Evolutionary conservation across 169 alveolate genomes (phyloP).

Genomic region (Plasmodium reichenowi): DNA sequence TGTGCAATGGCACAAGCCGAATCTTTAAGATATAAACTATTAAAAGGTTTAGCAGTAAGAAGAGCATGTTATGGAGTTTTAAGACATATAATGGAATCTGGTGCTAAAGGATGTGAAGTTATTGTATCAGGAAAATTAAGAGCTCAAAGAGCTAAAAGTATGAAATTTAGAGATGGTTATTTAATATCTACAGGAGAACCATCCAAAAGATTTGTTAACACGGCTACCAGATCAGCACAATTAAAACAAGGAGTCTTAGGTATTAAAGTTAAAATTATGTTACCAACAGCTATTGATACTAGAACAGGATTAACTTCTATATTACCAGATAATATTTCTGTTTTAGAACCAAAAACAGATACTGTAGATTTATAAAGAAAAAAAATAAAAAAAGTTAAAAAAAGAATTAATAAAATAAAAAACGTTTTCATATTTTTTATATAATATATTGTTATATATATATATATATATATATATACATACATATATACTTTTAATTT

Average conservation of each 20-base stretch:
- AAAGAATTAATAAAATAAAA: neutral
- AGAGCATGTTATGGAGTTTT: conserved; percentile 99
- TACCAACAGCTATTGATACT: conserved; percentile 98
- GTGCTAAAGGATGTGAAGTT: conserved; percentile 99
- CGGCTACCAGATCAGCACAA: conserved; percentile 98
- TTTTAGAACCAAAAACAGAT: conserved; percentile 96
- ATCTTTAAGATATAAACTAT: conserved; percentile 97
- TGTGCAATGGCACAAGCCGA: conserved; percentile 99
- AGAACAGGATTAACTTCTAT: conserved; percentile 94
- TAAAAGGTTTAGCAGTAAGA: conserved; percentile 98
- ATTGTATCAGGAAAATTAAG: conserved; percentile 99
- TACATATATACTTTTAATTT: too few species aligned
- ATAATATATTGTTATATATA: too few species aligned
- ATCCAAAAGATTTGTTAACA: conserved; percentile 95
- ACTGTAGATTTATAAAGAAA: conserved; percentile 29
- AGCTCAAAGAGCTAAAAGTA: conserved; percentile 99
- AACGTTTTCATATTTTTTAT: too few species aligned
- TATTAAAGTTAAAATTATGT: conserved; percentile 96
- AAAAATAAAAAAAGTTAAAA: neutral
- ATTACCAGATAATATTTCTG: conserved; percentile 97
- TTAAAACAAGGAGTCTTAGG: conserved; percentile 98
- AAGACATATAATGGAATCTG: conserved; percentile 97
- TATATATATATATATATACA: too few species aligned
- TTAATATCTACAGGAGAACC: conserved; percentile 99
- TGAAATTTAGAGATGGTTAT: conserved; percentile 98